Conservation (phyloP, 2,329 filamentous ascomycete species). For the Curvularia sp. region DNA sequence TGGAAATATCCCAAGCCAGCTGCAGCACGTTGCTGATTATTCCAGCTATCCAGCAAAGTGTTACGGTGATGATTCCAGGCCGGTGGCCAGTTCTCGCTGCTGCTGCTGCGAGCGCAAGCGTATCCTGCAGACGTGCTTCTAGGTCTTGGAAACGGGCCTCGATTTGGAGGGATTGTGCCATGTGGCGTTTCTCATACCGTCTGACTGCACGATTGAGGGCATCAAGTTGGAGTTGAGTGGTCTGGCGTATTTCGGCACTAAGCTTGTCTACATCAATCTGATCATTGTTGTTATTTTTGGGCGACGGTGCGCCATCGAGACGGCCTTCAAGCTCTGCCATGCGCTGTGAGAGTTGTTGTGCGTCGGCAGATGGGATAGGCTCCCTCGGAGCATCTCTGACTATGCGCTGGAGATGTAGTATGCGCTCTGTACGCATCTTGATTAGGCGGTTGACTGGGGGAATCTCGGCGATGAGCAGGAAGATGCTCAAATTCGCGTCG, state of each 20-base stretch:
- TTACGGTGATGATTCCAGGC: slow-evolving; percentile 41
- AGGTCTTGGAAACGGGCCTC: slow-evolving; percentile 77
- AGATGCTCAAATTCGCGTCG: slow-evolving; percentile 91
- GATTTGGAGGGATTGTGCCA: slow-evolving; percentile 75
- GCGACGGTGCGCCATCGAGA: slow-evolving; percentile 53
- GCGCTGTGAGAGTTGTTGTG: slow-evolving; percentile 62
- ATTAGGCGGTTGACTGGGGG: slow-evolving; percentile 83
- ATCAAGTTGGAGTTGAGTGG: slow-evolving; percentile 82
- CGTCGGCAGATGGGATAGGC: slow-evolving; percentile 23
- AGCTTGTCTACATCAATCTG: slow-evolving; percentile 53
- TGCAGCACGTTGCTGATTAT: slow-evolving; percentile 33
- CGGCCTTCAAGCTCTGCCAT: slow-evolving; percentile 74
- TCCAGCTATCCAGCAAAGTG: slow-evolving; percentile 39
- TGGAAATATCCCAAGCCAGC: slow-evolving; percentile 36
- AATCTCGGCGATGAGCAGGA: slow-evolving; percentile 85
- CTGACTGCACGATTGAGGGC: slow-evolving; percentile 87
- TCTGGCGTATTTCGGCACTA: slow-evolving; percentile 65
- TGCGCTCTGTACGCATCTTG: slow-evolving; percentile 78
- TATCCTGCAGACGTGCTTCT: slow-evolving; percentile 75
- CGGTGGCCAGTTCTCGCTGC: slow-evolving; percentile 55
- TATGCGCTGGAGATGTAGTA: slow-evolving; percentile 79
- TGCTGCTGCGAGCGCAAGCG: slow-evolving; percentile 79
- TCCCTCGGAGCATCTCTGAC: slow-evolving; percentile 55
- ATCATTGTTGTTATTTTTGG: slow-evolving; percentile 24
- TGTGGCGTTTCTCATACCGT: slow-evolving; percentile 88